These are phyloP conservation scores for Hypholoma fasciculare DNA, from an alignment of 768 basidiomycete species.

Conservation along the genomic window DNA sequence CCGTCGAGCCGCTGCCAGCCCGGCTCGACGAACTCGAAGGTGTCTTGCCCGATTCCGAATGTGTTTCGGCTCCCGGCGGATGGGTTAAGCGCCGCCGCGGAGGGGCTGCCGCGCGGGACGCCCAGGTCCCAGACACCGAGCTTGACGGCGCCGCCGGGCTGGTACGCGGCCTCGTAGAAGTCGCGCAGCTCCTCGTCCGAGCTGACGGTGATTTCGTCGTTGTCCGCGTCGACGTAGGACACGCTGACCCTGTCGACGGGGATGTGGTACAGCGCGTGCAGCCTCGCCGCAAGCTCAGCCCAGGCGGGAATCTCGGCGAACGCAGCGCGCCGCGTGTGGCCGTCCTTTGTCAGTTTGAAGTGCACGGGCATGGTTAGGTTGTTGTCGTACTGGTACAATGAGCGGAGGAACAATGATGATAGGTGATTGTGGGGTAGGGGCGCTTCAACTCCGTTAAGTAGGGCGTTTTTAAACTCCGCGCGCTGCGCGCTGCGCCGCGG, in stretches of 20 bases:
- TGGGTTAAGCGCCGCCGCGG: constrained; percentile 22
- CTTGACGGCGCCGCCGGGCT: constrained; percentile 42
- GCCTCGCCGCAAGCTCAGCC: constrained; percentile 53
- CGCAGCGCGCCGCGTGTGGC: constrained; percentile 58
- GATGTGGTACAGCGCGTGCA: constrained; percentile 52
- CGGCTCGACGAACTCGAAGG: constrained; percentile 50
- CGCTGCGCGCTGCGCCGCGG: constrained; percentile 20
- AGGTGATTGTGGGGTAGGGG: constrained; percentile 7
- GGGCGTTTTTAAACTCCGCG: constrained; percentile 44
- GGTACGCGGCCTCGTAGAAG: constrained; percentile 48
- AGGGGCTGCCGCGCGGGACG: constrained; percentile 30
- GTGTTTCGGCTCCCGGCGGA: constrained; percentile 50
- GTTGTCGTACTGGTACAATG: constrained; percentile 45
- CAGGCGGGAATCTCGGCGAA: constrained; percentile 58
- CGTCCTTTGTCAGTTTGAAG: constrained; percentile 69
- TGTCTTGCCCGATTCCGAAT: constrained; percentile 55
- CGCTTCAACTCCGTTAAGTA: constrained; percentile 9
- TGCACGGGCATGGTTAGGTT: constrained; percentile 27
- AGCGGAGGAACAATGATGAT: constrained; percentile 9
- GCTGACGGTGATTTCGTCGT: constrained; percentile 76
- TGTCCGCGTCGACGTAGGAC: constrained; percentile 71
- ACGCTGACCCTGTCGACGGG: constrained; percentile 60
- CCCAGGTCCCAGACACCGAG: constrained; percentile 66
- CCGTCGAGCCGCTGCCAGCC: constrained; percentile 65
- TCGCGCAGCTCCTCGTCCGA: constrained; percentile 79